Evolutionary conservation across 1,284 basidiomycete genomes (phyloP).

Genomic region (Fomitopsis palustris): DNA sequence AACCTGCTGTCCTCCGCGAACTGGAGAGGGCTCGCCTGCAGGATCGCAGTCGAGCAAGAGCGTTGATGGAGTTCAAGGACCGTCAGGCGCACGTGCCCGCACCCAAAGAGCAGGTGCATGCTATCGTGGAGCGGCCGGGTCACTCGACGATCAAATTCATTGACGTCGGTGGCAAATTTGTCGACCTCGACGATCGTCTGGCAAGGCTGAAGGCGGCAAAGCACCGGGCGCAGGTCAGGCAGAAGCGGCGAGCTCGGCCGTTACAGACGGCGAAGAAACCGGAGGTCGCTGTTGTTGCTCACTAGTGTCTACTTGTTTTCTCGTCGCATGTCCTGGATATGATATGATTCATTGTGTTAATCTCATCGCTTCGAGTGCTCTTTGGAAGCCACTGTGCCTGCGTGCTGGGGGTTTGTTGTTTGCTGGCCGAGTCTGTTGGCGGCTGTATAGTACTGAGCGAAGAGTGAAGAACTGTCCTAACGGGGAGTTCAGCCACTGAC

Average conservation of each 20-base stretch:
- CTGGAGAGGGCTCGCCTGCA: constrained; percentile 38
- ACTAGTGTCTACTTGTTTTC: background rate
- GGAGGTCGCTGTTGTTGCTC: background rate
- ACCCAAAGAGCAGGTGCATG: constrained; percentile 7
- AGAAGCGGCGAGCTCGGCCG: constrained; percentile 9
- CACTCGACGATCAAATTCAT: constrained; percentile 57
- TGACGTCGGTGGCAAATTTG: constrained; percentile 66
- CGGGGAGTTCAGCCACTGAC: background rate
- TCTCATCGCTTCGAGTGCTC: background rate
- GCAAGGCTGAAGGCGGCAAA: constrained; percentile 46
- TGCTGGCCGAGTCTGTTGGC: no score
- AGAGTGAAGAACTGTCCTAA: no score
- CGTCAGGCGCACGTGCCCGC: constrained; percentile 4
- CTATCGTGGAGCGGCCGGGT: constrained; percentile 29
- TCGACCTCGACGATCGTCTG: constrained; percentile 50
- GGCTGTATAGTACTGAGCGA: no score
- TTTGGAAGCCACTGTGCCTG: no score
- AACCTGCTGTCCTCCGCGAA: constrained; percentile 50
- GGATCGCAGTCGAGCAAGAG: constrained; percentile 23
- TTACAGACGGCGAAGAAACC: background rate
- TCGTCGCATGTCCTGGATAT: background rate
- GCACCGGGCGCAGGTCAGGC: constrained; percentile 37
- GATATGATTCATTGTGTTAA: background rate
- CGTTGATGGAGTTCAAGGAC: constrained; percentile 32
- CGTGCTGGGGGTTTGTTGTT: no score